Conservation (phyloP, 306 rosid species). For the Quercus bicolor region DNA sequence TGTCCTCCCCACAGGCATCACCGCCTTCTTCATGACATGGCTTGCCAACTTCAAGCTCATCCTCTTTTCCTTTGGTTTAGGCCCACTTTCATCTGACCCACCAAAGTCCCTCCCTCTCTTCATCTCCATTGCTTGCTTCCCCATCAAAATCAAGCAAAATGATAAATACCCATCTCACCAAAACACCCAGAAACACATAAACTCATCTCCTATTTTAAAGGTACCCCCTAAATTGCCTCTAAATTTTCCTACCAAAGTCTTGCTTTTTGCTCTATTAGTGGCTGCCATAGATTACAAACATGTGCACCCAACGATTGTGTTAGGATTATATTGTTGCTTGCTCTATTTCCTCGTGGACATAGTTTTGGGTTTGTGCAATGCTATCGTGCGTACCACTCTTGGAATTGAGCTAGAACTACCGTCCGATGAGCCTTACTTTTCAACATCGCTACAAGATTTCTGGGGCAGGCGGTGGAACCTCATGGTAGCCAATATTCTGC, state of each 20-base stretch:
- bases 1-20: conserved; percentile 24
- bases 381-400: neutral
- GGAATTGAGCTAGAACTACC: conserved; percentile 28
- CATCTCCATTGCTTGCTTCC: conserved; percentile 21
- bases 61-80: conserved; percentile 38
- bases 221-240: conserved; percentile 12
- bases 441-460: conserved; percentile 35
- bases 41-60: conserved; percentile 40
- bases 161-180: neutral
- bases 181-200: neutral
- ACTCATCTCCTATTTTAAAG: neutral
- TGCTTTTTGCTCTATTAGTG: neutral
- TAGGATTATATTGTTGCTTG: conserved; percentile 6
- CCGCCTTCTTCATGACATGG: conserved; percentile 34
- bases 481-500: conserved; percentile 17
- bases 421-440: conserved; percentile 29
- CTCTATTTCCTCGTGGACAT: conserved; percentile 25
- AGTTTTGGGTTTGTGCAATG: conserved; percentile 14
- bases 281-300: neutral
- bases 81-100: conserved; percentile 27
- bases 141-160: conserved; percentile 16
- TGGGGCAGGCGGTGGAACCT: conserved; percentile 43
- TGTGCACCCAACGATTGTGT: neutral
- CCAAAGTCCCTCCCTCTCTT: conserved; percentile 17
- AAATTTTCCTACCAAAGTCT: conserved; percentile 20